Percentiles rank a stretch among this genome's conserved stretches.
Evolutionary conservation across 202 grass and related monocot genomes (phyloP).

Genomic region (Tripidium arundinaceum): DNA sequence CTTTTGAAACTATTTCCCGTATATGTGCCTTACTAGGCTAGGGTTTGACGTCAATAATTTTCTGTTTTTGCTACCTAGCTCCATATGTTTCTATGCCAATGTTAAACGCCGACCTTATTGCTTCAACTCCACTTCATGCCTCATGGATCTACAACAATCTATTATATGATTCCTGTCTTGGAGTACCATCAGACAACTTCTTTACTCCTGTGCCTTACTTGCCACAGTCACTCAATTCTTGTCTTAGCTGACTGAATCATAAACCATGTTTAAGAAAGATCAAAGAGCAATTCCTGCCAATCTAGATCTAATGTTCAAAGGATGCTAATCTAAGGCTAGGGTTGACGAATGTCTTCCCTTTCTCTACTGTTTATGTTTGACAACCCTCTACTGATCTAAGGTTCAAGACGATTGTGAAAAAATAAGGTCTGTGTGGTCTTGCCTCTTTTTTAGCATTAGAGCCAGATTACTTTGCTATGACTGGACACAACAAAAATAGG

Average conservation of each 20-base stretch:
- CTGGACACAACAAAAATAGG: neutral
- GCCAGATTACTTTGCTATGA: neutral
- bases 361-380: neutral
- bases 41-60: neutral
- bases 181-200: neutral
- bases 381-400: neutral
- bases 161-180: neutral
- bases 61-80: fast-evolving
- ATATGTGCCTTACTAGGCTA: neutral
- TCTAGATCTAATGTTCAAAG: neutral
- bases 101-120: fast-evolving
- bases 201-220: neutral
- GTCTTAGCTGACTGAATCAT: neutral
- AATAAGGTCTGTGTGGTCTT: neutral
- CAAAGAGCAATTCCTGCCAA: neutral
- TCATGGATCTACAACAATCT: neutral
- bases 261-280: neutral
- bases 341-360: neutral
- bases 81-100: neutral
- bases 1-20: conserved; percentile 16
- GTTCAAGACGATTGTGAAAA: neutral
- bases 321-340: neutral
- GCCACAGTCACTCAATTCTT: neutral
- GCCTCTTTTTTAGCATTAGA: neutral
- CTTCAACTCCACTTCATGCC: neutral